Conservation (phyloP, 2,329 filamentous ascomycete genomes). For the Xylaria sp. region DNA sequence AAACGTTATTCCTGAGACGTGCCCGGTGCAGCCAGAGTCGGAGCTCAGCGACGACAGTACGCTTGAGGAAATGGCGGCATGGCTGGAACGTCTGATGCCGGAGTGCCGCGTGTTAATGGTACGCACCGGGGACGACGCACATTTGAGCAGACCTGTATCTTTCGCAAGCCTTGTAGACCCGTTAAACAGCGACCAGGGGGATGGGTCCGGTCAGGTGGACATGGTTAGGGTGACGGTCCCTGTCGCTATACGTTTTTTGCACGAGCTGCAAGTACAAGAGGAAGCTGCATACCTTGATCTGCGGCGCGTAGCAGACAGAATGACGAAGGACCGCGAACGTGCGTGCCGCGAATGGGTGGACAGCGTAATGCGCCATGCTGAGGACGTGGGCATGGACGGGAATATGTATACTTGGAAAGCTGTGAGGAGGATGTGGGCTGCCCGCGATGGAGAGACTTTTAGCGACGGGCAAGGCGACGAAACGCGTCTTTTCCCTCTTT, state of each 20-base stretch:
- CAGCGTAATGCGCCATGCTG: conserved; percentile 27
- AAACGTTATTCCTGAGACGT: conserved; percentile 28
- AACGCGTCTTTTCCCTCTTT: conserved; percentile 28
- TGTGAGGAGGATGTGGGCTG: conserved; percentile 29
- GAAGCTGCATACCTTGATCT: conserved; percentile 27
- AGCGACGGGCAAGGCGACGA: conserved; percentile 26
- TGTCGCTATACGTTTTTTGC: conserved; percentile 29
- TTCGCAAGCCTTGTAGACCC: conserved; percentile 28
- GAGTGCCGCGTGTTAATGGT: conserved; percentile 28
- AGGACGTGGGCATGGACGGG: conserved; percentile 27
- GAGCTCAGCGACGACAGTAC: conserved; percentile 19
- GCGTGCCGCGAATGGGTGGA: conserved; percentile 27
- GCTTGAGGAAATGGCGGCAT: conserved; percentile 23
- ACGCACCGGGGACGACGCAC: conserved; percentile 25
- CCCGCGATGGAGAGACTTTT: conserved; percentile 27
- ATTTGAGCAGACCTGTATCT: conserved; percentile 28
- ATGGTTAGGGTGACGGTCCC: conserved; percentile 28
- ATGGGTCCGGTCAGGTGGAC: conserved; percentile 25
- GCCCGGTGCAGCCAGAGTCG: conserved; percentile 18
- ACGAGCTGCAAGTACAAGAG: conserved; percentile 28
- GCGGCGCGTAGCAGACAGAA: conserved; percentile 27
- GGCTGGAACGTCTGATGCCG: conserved; percentile 26
- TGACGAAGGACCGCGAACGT: conserved; percentile 27
- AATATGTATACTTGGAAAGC: conserved; percentile 27
- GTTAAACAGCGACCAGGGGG: conserved; percentile 27